Evolutionary conservation across 129 eudicot genomes (phyloP).

Genomic region (carrot (Daucus carota)): DNA sequence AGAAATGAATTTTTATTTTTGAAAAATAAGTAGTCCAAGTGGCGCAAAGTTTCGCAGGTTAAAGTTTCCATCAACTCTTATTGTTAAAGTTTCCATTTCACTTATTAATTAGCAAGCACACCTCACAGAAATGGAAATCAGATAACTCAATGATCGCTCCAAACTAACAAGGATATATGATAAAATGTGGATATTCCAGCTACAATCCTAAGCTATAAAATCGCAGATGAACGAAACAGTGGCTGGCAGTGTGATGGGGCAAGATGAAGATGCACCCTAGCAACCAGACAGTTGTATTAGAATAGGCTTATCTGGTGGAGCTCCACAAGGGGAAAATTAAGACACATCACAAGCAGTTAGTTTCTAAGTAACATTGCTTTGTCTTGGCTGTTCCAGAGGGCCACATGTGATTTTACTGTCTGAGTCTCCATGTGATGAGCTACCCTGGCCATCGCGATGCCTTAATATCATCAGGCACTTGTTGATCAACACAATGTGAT

Average conservation of each 20-base stretch:
- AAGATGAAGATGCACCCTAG: slow-evolving; percentile 17
- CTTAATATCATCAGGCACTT: background rate
- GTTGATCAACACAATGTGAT: slow-evolving; percentile 1
- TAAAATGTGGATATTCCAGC: background rate
- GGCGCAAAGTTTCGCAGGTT: too few relatives aligned
- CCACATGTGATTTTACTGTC: slow-evolving; percentile 22
- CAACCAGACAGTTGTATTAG: slow-evolving; percentile 16
- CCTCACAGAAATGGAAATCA: too few relatives aligned
- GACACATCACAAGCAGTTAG: background rate
- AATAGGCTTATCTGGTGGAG: slow-evolving; percentile 4
- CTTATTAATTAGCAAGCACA: too few relatives aligned
- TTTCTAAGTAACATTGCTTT: slow-evolving; percentile 7
- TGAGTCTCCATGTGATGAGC: slow-evolving; percentile 16
- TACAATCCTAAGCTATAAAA: background rate
- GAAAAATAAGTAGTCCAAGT: too few relatives aligned
- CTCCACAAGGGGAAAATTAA: slow-evolving; percentile 1
- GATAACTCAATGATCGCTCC: too few relatives aligned
- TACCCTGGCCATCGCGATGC: slow-evolving; percentile 2
- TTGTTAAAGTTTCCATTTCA: too few relatives aligned
- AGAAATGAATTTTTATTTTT: too few relatives aligned
- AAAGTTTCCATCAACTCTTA: too few relatives aligned
- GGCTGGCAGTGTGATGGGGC: slow-evolving; percentile 10
- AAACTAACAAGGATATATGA: background rate
- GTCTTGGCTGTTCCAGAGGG: slow-evolving; percentile 9
- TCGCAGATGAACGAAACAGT: background rate